phyloP scores from a whole-genome alignment of 2,329 filamentous ascomycete genomes.

The Colletotrichum tabaci region DNA sequence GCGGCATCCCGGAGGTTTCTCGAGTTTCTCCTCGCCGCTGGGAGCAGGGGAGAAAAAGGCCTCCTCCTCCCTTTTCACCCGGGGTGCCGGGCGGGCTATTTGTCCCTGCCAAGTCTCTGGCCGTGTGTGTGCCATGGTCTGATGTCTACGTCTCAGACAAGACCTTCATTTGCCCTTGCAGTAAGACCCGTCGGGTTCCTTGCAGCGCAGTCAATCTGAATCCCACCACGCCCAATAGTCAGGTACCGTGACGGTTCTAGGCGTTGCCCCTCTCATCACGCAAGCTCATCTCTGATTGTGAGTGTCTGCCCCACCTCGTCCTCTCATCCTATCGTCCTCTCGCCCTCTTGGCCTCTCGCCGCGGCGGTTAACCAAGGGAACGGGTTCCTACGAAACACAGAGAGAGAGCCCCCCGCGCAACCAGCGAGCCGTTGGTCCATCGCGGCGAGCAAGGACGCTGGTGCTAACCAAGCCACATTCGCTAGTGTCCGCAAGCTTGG shows the following conservation, averaged over 20 bases:
- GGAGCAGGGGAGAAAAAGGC: too few relatives aligned
- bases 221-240: constrained; percentile 10
- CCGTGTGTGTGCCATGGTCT: constrained; percentile 2
- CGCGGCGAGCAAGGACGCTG: constrained; percentile 22
- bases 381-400: constrained; percentile 25
- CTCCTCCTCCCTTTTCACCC: constrained; percentile 23
- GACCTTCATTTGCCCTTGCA: constrained; percentile 34
- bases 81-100: background rate
- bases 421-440: constrained; percentile 4
- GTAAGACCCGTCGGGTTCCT: constrained; percentile 28
- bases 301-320: background rate
- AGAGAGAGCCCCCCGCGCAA: background rate
- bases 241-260: background rate
- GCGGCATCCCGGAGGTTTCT: background rate
- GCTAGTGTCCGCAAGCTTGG: constrained; percentile 34
- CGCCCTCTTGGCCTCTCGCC: too few relatives aligned
- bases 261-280: constrained; percentile 11
- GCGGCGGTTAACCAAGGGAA: background rate
- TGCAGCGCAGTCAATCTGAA: constrained; percentile 38
- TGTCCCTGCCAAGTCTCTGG: constrained; percentile 32
- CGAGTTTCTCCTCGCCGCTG: constrained; percentile 15
- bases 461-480: constrained; percentile 40
- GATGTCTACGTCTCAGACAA: constrained; percentile 37
- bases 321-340: too few relatives aligned
- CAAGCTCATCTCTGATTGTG: constrained; percentile 1